Evolutionary conservation across 257 asterid genomes (phyloP), one percentile per base, ranked within the genome.

Genomic region (Fraxinus quadrangulata): DNA sequence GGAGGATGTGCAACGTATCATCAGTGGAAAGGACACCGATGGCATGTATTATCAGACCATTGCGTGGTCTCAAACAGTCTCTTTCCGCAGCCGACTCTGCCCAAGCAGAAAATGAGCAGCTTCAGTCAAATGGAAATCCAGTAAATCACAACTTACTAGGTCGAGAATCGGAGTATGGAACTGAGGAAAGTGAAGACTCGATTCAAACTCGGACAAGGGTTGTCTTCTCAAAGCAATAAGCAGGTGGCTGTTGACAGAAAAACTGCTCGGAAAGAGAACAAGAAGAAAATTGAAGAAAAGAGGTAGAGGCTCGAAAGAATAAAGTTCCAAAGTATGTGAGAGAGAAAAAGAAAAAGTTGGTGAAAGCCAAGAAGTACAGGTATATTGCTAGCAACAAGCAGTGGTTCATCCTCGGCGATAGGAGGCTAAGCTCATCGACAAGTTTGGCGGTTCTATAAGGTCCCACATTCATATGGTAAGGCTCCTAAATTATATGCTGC

Each of bases 11-110:
- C 90, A 93, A 56, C 90, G 94, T 0, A 88, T 95, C 61, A 76
- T 86, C 56, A 89, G 93, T n/a, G 98, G 97, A 33, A 86, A 80
- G 78, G 96, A 93, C 81, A 95, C 98, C 0, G 86, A 76, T 23
- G 96, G 93, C 78, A 81, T 93, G 91, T 90, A 90, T 75, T 95
- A 95, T 81, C 88, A 93, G 67, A 95, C 97, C 6, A 90, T 93
- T 47, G 91, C 97, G 1, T 97, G 99, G 33, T 75, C 98, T 95
- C 73, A 93, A 88, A 82, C 78, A 89, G 54, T 90, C 92, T 13
- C 92, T 92, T 36, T 79, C 94, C 6, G 74, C 73, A 61, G 78
- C 85, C 39, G 81, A 84, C 66, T 16, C 88, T n/a, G 45, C 93
- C 16, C 78, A 75, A 74, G 78, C 75, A 34, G 93, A 82, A 82